A percentile compares a stretch with the other conserved stretches of the same genome.
Conservation (phyloP, 345 rosid species). For the Gossypium rotundifolium region DNA sequence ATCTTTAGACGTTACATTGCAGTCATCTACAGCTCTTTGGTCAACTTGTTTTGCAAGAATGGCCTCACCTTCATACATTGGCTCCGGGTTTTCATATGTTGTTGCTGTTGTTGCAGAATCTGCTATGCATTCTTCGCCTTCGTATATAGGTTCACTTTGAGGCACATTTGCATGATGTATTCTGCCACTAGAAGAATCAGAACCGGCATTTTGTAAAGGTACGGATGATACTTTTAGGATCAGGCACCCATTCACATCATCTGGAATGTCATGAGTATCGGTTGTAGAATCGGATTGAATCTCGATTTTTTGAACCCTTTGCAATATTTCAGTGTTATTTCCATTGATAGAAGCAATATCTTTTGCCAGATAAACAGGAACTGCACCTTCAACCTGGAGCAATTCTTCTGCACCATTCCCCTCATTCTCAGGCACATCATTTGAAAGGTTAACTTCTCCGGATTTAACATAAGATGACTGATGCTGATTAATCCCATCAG, state of each 20-base stretch:
- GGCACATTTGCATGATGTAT: slow-evolving; percentile 39
- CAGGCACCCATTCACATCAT: slow-evolving; percentile 25
- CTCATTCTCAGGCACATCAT: slow-evolving; percentile 28
- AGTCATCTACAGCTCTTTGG: slow-evolving; percentile 33
- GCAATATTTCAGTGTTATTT: slow-evolving; percentile 15
- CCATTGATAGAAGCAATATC: slow-evolving; percentile 19
- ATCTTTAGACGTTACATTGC: slow-evolving; percentile 33
- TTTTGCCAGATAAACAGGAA: slow-evolving; percentile 26
- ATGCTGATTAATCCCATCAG: slow-evolving; percentile 29
- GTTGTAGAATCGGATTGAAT: slow-evolving; percentile 17
- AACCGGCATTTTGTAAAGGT: slow-evolving; percentile 29
- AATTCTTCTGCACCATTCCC: slow-evolving; percentile 17
- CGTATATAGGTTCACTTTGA: slow-evolving; percentile 83
- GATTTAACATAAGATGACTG: slow-evolving; percentile 24
- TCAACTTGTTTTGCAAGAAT: slow-evolving; percentile 75
- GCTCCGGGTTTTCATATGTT: slow-evolving; percentile 57
- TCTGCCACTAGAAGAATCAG: slow-evolving; percentile 47
- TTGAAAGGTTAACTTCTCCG: slow-evolving; percentile 17
- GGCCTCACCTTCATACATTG: slow-evolving; percentile 94
- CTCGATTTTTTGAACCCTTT: slow-evolving; percentile 20
- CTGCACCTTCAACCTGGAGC: slow-evolving; percentile 24
- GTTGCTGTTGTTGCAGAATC: slow-evolving; percentile 51
- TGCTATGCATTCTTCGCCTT: slow-evolving; percentile 86
- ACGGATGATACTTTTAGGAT: slow-evolving; percentile 17
- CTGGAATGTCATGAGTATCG: slow-evolving; percentile 30